Evolutionary conservation across 352 stramenopile genomes (phyloP), one percentile per base, ranked within the genome.

Genomic region (Phytophthora tentaculata): DNA sequence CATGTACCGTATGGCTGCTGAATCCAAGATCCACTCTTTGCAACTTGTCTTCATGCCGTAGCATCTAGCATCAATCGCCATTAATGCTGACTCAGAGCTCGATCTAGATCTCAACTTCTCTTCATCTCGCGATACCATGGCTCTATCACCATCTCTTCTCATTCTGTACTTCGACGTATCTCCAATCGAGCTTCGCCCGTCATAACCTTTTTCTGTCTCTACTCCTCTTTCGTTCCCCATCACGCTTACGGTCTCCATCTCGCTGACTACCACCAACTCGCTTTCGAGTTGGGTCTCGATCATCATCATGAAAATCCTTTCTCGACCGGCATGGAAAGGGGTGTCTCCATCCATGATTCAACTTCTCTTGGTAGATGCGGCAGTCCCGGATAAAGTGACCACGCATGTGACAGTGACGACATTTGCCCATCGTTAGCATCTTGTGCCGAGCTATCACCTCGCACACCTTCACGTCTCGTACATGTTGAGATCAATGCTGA

Each of bases 251-350:
- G n/a, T n/a, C n/a, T n/a, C n/a, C n/a, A n/a, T n/a, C n/a, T n/a
- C n/a, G n/a, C n/a, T n/a, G n/a, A n/a, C n/a, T n/a, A n/a, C n/a
- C n/a, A n/a, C n/a, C n/a, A n/a, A n/a, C 52, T 51, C 35, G 37
- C 16, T 60, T 44, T 49, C 20, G 13, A 22, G 39, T 20, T 45
- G 13, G 39, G 9, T 45, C 8, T 22, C 16, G 39, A 20, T 43
- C 56, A 67, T 26, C 72, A 69, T 56, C 39, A 45, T 56, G 50
- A 45, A 29, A 47, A 28, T 45, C 32, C 32, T 39, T 39, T 14
- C 29, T 28, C 29, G 28, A 13, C 14, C 50, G 8, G 19, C 50
- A 56, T 29, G 29, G n/a, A 3, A 56, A 28, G 29, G 50, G 50
- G 43, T 56, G 29, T 56, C 50, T 44, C 50, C 28, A 56, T 1